These are phyloP conservation scores for Colletotrichum scovillei DNA, from an alignment of 2,329 filamentous ascomycete species.

Conservation along the genomic window DNA sequence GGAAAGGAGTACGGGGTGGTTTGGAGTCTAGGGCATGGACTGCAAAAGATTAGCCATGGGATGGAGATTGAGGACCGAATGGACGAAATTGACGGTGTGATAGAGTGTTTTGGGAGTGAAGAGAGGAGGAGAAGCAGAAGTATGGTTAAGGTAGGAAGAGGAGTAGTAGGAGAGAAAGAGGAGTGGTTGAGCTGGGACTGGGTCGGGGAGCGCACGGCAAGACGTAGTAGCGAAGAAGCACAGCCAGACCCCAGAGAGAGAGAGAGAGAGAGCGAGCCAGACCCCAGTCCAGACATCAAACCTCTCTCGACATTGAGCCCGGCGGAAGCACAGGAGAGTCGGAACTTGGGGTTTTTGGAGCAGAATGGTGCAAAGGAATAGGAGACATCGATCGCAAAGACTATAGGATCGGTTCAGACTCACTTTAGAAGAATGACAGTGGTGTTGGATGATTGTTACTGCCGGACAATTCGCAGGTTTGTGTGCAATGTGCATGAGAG, in stretches of 20 bases:
- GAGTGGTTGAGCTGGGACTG: slow-evolving; percentile 30
- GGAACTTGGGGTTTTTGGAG: slow-evolving; percentile 7
- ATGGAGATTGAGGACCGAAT: neutral
- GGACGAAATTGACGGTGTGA: slow-evolving; percentile 4
- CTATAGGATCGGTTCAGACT: slow-evolving; percentile 48
- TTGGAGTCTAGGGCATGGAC: slow-evolving; percentile 27
- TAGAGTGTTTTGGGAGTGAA: slow-evolving; percentile 16
- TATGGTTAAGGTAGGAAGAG: slow-evolving; percentile 1
- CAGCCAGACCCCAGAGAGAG: neutral
- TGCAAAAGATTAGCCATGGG: slow-evolving; percentile 28
- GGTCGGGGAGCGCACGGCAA: slow-evolving; percentile 21
- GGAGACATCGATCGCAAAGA: slow-evolving; percentile 49
- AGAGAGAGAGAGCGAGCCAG: neutral
- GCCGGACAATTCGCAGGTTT: slow-evolving; percentile 48
- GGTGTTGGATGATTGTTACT: slow-evolving; percentile 48
- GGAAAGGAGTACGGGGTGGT: slow-evolving; percentile 3
- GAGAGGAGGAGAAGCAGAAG: slow-evolving; percentile 19
- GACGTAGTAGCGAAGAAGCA: slow-evolving; percentile 14
- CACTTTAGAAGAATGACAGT: slow-evolving; percentile 48
- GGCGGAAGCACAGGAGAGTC: neutral
- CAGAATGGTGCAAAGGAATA: slow-evolving; percentile 38
- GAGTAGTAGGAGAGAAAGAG: slow-evolving; percentile 22
- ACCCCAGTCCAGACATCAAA: slow-evolving; percentile 8
- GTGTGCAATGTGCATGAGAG: slow-evolving; percentile 53
- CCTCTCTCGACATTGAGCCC: neutral